These are phyloP conservation scores for Amanita phalloides DNA, from an alignment of 768 basidiomycete species.

Conservation along the genomic window DNA sequence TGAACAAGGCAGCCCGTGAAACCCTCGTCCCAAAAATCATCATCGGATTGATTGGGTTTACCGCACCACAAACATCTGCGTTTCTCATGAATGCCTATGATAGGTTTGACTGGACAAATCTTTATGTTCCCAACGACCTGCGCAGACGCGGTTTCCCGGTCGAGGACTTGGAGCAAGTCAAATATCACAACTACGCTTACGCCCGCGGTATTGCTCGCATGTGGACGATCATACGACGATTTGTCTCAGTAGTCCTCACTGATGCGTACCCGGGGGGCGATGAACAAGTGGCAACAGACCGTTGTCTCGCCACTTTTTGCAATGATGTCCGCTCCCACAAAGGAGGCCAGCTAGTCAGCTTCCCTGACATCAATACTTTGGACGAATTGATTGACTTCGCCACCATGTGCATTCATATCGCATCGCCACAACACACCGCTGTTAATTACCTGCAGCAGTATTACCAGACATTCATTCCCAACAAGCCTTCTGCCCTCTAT, in stretches of 20 bases:
- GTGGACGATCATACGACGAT: slow-evolving; percentile 18
- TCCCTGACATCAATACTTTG: slow-evolving; percentile 16
- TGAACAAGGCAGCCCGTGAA: slow-evolving; percentile 17
- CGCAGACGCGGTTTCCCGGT: slow-evolving; percentile 18
- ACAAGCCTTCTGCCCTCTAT: slow-evolving; percentile 19
- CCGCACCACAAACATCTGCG: neutral
- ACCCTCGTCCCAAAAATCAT: slow-evolving; percentile 3
- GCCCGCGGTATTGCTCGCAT: slow-evolving; percentile 15
- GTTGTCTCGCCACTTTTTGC: slow-evolving; percentile 6
- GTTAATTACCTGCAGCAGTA: slow-evolving; percentile 24
- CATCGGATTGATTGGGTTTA: neutral
- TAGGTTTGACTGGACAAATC: slow-evolving; percentile 15
- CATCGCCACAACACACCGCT: slow-evolving; percentile 21
- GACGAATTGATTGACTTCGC: slow-evolving; percentile 17
- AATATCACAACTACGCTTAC: slow-evolving; percentile 20
- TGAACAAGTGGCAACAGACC: slow-evolving; percentile 13
- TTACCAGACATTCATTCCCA: slow-evolving; percentile 21
- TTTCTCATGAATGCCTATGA: slow-evolving; percentile 8
- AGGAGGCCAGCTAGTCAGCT: slow-evolving; percentile 14
- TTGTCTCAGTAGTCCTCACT: slow-evolving; percentile 12
- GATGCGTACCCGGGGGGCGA: slow-evolving; percentile 11
- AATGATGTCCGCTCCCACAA: slow-evolving; percentile 13
- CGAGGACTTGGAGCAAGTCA: slow-evolving; percentile 14
- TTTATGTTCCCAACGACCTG: slow-evolving; percentile 18
- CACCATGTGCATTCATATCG: slow-evolving; percentile 23